Evolutionary conservation across 1,139 yeast species (phyloP).

Genomic region (Trichomonascaceae sp.): DNA sequence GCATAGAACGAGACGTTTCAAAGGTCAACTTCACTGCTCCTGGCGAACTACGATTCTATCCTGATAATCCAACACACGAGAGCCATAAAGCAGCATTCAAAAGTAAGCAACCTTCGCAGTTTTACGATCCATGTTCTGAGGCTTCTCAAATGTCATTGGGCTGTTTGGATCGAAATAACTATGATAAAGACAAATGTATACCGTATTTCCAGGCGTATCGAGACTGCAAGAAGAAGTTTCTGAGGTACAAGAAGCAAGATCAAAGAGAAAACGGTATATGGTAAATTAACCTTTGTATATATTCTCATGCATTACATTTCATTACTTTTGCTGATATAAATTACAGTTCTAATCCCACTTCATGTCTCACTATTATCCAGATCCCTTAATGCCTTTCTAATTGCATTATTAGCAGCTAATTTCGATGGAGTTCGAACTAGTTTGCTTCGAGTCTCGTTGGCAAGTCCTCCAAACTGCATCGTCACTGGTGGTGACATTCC

Average conservation of each 20-base stretch:
- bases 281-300: not conserved
- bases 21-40: constrained; percentile 53
- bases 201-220: constrained; percentile 89
- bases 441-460: constrained; percentile 1
- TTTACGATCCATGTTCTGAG: constrained; percentile 89
- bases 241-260: constrained; percentile 28
- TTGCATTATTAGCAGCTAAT: constrained; percentile 24
- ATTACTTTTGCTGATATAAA: not conserved
- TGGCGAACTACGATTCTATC: constrained; percentile 64
- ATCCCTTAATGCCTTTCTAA: constrained; percentile 20
- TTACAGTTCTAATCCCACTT: not conserved
- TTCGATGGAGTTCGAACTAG: constrained; percentile 26
- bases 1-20: constrained; percentile 34
- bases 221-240: constrained; percentile 85
- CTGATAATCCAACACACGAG: constrained; percentile 68
- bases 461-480: constrained; percentile 18
- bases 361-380: constrained; percentile 7
- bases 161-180: constrained; percentile 71
- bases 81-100: constrained; percentile 56
- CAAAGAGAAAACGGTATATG: constrained; percentile 6
- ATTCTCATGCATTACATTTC: not conserved
- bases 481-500: constrained; percentile 29
- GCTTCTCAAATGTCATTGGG: constrained; percentile 79
- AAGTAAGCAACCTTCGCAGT: constrained; percentile 71
- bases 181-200: constrained; percentile 67